phyloP scores from a whole-genome alignment of 371 early-diverging fungal species.

The Cokeromyces recurvatus region DNA sequence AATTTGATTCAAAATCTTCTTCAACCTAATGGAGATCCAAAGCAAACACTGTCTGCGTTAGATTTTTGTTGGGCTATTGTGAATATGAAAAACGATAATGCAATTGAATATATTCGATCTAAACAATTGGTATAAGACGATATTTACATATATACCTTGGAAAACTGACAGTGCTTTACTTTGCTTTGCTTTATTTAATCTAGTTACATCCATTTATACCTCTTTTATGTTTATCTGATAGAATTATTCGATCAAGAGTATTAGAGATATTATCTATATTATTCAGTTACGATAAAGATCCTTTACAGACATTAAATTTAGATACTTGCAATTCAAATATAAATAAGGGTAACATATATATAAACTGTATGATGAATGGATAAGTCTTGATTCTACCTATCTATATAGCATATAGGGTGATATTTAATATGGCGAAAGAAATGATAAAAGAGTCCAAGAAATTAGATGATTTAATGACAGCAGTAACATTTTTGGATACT shows the following conservation, averaged over 20 bases:
- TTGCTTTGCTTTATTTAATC: too few relatives aligned
- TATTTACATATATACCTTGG: too few relatives aligned
- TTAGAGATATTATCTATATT: slow-evolving; percentile 29
- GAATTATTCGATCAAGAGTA: slow-evolving; percentile 20
- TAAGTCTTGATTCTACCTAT: too few relatives aligned
- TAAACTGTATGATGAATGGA: too few relatives aligned
- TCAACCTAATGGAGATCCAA: background rate
- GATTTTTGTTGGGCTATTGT: slow-evolving; percentile 38
- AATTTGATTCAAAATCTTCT: slow-evolving; percentile 11
- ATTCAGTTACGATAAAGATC: slow-evolving; percentile 23
- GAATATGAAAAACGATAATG: slow-evolving; percentile 2
- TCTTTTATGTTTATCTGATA: slow-evolving; percentile 10
- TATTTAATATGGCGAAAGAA: background rate
- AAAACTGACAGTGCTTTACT: too few relatives aligned
- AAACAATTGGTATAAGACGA: slow-evolving; percentile 24
- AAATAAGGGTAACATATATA: too few relatives aligned
- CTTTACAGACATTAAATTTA: slow-evolving; percentile 11
- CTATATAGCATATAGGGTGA: background rate
- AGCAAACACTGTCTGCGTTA: slow-evolving; percentile 20
- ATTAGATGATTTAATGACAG: slow-evolving; percentile 1
- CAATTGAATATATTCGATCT: slow-evolving; percentile 16
- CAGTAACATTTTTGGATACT: background rate
- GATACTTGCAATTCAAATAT: too few relatives aligned
- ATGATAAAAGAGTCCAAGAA: background rate
- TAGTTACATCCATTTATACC: slow-evolving; percentile 16